Percentiles rank a stretch among this genome's conserved stretches.
phyloP scores from a whole-genome alignment of 768 basidiomycete species.

The Collybiopsis confluens region DNA sequence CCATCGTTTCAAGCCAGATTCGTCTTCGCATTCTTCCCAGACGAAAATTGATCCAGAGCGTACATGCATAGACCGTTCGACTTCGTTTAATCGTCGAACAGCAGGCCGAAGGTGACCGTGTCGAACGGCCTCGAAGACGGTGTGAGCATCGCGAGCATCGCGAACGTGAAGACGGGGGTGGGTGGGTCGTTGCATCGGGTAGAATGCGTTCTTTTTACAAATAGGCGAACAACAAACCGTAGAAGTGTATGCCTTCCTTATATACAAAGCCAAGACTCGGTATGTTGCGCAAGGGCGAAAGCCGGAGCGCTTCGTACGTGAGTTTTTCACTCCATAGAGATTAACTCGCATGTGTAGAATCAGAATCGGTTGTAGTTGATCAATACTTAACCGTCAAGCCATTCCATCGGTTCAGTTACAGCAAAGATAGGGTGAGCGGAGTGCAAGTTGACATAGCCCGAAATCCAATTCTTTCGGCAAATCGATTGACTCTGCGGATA shows the following conservation, averaged over 20 bases:
- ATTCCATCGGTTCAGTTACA: neutral
- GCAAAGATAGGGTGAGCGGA: neutral
- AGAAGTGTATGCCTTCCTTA: too few relatives aligned
- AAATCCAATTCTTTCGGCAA: too few relatives aligned
- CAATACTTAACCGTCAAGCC: neutral
- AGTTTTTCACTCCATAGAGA: neutral
- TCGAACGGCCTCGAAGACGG: constrained; percentile 62
- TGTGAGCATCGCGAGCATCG: constrained; percentile 62
- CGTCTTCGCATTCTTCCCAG: constrained; percentile 68
- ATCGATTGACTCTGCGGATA: neutral
- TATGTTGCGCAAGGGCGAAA: neutral
- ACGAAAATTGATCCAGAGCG: constrained; percentile 62
- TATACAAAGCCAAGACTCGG: constrained; percentile 1
- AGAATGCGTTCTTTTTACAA: too few relatives aligned
- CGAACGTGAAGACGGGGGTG: constrained; percentile 63
- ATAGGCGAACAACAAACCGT: too few relatives aligned
- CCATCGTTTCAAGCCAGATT: constrained; percentile 63
- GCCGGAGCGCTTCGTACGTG: neutral
- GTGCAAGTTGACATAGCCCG: too few relatives aligned
- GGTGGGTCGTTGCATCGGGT: constrained; percentile 53
- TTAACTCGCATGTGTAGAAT: too few relatives aligned
- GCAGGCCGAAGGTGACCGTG: constrained; percentile 43
- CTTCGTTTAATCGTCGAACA: constrained; percentile 55
- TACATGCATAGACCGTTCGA: constrained; percentile 51
- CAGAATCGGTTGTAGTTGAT: constrained; percentile 1